phyloP scores from a whole-genome alignment of 1,284 basidiomycete genomes.

The Marasmius sp. region DNA sequence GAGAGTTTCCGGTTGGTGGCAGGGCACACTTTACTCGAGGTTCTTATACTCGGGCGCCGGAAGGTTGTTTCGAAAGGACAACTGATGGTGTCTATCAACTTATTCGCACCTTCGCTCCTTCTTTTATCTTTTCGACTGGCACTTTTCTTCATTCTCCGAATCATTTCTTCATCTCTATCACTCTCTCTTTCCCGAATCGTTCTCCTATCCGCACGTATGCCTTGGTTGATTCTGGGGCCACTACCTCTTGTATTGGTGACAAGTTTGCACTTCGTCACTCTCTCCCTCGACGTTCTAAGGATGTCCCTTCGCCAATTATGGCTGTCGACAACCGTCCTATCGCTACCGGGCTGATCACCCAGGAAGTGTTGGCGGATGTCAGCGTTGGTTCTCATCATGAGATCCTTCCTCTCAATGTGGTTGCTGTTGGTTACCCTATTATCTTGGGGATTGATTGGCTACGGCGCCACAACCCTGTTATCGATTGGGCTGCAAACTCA shows the following conservation, averaged over 20 bases:
- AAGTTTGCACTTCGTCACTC: slow-evolving; percentile 29
- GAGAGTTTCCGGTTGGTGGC: slow-evolving; percentile 25
- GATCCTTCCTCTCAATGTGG: slow-evolving; percentile 18
- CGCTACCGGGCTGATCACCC: slow-evolving; percentile 34
- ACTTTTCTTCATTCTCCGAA: too few species aligned
- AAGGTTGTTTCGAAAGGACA: too few species aligned
- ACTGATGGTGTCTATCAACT: too few species aligned
- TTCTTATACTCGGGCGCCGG: too few species aligned
- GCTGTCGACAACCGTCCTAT: slow-evolving; percentile 36
- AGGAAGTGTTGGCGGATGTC: slow-evolving; percentile 16
- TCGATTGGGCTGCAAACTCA: slow-evolving; percentile 22
- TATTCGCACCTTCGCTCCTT: too few species aligned
- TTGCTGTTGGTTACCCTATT: slow-evolving; percentile 28
- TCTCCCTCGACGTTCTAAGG: slow-evolving; percentile 24
- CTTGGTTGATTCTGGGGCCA: slow-evolving; percentile 36
- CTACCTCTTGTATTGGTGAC: slow-evolving; percentile 33
- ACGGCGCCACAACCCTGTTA: slow-evolving; percentile 23
- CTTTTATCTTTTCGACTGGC: too few species aligned
- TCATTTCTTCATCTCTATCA: slow-evolving; percentile 36
- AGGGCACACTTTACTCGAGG: slow-evolving; percentile 17
- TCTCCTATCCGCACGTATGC: slow-evolving; percentile 30
- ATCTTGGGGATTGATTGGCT: slow-evolving; percentile 35
- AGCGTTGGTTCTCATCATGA: slow-evolving; percentile 24
- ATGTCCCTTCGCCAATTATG: slow-evolving; percentile 29
- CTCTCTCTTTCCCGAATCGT: slow-evolving; percentile 27